These are phyloP conservation scores for Populus hybrid DNA, from an alignment of 441 rosid genomes.

Conservation along the genomic window DNA sequence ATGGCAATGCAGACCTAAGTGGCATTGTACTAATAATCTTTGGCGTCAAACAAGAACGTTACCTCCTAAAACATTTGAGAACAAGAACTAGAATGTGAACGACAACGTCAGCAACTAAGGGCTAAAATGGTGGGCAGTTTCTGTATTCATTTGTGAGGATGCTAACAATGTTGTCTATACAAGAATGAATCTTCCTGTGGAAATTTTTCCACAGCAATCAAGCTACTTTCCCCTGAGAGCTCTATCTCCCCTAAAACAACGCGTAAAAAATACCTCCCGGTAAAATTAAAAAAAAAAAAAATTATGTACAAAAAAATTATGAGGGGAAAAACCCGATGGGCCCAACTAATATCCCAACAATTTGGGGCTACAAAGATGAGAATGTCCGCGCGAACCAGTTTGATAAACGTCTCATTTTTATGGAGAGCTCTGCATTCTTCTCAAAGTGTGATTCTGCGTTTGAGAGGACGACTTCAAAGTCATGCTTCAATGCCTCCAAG, in stretches of 20 bases:
- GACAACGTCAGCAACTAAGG: not conserved
- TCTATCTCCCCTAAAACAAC: not conserved
- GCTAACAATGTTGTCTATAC: slow-evolving; percentile 24
- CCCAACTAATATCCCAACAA: slow-evolving; percentile 9
- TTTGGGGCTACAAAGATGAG: slow-evolving; percentile 43
- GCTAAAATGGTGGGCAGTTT: not conserved
- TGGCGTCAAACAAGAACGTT: not conserved
- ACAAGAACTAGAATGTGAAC: not conserved
- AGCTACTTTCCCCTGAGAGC: slow-evolving; percentile 8
- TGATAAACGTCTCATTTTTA: slow-evolving; percentile 57
- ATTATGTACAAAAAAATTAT: slow-evolving; percentile 24
- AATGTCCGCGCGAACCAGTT: slow-evolving; percentile 50
- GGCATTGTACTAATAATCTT: too few species aligned
- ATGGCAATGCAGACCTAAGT: too few species aligned
- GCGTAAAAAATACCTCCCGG: not conserved
- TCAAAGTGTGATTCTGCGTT: slow-evolving; percentile 66
- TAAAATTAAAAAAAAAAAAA: not conserved
- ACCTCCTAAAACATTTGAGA: not conserved
- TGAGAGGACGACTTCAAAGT: slow-evolving; percentile 57
- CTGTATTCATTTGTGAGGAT: not conserved
- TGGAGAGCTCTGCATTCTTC: slow-evolving; percentile 50
- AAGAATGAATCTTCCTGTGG: slow-evolving; percentile 30
- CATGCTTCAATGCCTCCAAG: slow-evolving; percentile 75
- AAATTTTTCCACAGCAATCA: slow-evolving; percentile 27
- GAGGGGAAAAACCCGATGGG: not conserved